Evolutionary conservation across 768 basidiomycete genomes (phyloP).

Genomic region (Tulasnella sp.): DNA sequence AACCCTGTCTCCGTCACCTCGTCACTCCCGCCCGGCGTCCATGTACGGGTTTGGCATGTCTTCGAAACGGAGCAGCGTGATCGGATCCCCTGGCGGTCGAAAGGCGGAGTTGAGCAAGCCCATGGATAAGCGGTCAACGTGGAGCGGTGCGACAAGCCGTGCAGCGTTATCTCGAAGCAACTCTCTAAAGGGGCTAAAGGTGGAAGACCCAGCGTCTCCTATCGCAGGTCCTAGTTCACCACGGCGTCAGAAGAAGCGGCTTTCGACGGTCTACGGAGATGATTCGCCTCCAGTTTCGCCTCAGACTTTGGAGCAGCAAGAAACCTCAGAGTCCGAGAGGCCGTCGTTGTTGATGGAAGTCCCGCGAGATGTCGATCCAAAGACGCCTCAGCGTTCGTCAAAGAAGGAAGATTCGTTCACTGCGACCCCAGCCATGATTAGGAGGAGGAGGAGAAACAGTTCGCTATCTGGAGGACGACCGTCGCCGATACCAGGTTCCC

Average conservation of each 20-base stretch:
- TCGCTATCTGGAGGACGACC: not conserved
- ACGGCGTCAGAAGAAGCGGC: not conserved
- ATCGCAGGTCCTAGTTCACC: not conserved
- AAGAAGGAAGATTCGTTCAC: constrained; percentile 9
- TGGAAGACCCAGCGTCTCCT: not conserved
- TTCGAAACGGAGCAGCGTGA: constrained; percentile 18
- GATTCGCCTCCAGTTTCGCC: not conserved
- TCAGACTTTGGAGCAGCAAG: not conserved
- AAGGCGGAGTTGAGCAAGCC: not conserved
- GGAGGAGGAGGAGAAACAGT: constrained; percentile 1
- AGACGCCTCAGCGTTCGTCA: not conserved
- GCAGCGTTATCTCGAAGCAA: constrained; percentile 4
- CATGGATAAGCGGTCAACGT: constrained; percentile 24
- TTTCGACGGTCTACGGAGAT: not conserved
- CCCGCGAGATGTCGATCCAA: not conserved
- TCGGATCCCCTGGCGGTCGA: not conserved
- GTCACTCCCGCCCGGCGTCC: constrained; percentile 7
- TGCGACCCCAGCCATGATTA: constrained; percentile 13
- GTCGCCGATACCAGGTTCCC: not conserved
- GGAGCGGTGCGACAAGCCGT: constrained; percentile 19
- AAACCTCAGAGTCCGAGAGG: not conserved
- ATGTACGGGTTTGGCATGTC: not conserved
- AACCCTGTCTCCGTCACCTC: not conserved
- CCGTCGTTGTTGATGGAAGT: not conserved
- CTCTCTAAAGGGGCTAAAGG: not conserved